Evolutionary conservation across 164 flowering plant genomes (phyloP).

Genomic region (Cinnamomum micranthum): DNA sequence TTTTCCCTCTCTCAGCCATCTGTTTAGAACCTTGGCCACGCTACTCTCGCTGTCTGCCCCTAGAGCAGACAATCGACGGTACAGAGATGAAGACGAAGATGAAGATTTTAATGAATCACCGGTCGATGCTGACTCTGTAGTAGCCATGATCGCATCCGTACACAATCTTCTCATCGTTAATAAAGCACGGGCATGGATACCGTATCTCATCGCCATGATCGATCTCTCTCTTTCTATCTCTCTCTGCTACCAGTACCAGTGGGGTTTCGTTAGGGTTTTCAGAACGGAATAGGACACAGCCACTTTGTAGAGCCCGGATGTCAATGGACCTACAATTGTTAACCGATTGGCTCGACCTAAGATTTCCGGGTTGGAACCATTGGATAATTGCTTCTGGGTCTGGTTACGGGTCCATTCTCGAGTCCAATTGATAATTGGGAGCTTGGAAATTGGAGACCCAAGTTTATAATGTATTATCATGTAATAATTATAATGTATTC

Average conservation of each 20-base stretch:
- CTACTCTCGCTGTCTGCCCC: slow-evolving; percentile 25
- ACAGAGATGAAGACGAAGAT: slow-evolving; percentile 17
- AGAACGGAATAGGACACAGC: too few relatives aligned
- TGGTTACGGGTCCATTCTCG: too few relatives aligned
- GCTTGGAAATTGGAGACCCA: too few relatives aligned
- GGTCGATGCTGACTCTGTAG: not conserved
- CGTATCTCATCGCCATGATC: not conserved
- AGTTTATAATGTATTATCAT: too few relatives aligned
- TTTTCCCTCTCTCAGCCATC: slow-evolving; percentile 40
- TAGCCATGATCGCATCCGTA: slow-evolving; percentile 3
- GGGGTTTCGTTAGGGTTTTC: not conserved
- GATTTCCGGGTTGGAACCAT: too few relatives aligned
- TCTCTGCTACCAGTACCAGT: not conserved
- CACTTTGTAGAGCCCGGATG: too few relatives aligned
- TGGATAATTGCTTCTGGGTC: too few relatives aligned
- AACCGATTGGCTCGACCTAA: too few relatives aligned
- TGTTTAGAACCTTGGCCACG: slow-evolving; percentile 33
- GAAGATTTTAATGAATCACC: not conserved
- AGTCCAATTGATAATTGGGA: too few relatives aligned
- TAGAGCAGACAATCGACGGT: slow-evolving; percentile 41
- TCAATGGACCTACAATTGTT: too few relatives aligned
- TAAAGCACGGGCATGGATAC: too few relatives aligned
- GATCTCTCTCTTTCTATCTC: not conserved
- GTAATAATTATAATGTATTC: too few relatives aligned
- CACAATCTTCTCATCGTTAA: slow-evolving; percentile 6